Base-by-base conservation (phyloP, 2,329 filamentous ascomycete genomes). In the Myotisia sp. region DNA sequence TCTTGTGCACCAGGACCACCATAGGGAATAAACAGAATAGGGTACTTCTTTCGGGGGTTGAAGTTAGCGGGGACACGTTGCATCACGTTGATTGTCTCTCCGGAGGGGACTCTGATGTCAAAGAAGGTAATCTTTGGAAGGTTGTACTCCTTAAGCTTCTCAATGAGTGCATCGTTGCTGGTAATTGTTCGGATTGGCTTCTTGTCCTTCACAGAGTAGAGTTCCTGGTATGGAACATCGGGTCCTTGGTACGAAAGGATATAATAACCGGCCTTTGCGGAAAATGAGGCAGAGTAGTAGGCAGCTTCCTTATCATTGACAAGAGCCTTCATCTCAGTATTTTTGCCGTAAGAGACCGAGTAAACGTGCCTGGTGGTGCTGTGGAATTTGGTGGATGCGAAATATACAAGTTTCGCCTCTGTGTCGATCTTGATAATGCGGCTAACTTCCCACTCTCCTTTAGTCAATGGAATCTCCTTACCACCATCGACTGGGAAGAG, bases 311-410 rank as follows among this genome's bases (percentile, higher is more conserved):
- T 62, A 35, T 76, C 70, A 34, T 80, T 70, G 3, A 79, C 76
- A 0, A 80, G 65, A 0, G 74, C 54, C 5, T 62, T 73, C 28
- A 70, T 67, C 41, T 68, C 56, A 6, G 61, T 57, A 0, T 63
- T 69, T 4, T 16, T 44, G 3, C 59, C 55, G 45, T 71, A 74
- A 0, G 69, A 75, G 7, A 80, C 70, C 2, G 70, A 76, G 58
- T 78, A 81, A 4, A 81, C 45, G 44, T 81, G 76, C 2, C 71
- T 65, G 48, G 80, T 75, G 1, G 74, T 79, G 39, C 69, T 73
- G 57, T 80, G 73, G 27, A 63, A 65, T 45, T 76, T 68, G 0
- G 74, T 76, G 1, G 76, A 76, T 2, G 67, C 64, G 56, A 71
- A 81, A 58, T 79, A 79, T 34, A 80, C 54, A 5, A 76, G 53